Conservation (phyloP, 805 yeast genomes). For the Tetrapisispora pingtungensis region DNA sequence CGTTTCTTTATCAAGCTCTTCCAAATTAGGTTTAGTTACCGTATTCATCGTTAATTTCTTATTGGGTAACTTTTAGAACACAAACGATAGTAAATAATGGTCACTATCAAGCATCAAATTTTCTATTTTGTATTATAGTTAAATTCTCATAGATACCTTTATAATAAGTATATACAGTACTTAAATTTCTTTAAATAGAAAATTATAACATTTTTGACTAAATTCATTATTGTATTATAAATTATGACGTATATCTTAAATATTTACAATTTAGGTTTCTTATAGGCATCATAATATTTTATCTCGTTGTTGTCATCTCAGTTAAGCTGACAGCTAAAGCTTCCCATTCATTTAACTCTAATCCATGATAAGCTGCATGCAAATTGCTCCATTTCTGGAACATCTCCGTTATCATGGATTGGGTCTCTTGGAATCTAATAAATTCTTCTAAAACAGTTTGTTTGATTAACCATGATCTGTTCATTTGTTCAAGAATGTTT, state of each 20-base stretch:
- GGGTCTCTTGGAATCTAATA: slow-evolving; percentile 70
- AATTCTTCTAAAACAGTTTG: slow-evolving; percentile 69
- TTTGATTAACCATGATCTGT: slow-evolving; percentile 74
- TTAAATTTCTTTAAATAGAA: no score
- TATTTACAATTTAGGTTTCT: no score
- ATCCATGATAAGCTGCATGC: slow-evolving; percentile 47
- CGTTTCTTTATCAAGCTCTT: neutral
- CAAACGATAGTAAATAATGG: no score
- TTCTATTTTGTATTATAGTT: neutral
- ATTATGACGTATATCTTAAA: no score
- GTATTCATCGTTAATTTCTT: slow-evolving; percentile 2
- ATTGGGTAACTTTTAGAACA: slow-evolving; percentile 1
- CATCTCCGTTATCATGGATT: slow-evolving; percentile 57
- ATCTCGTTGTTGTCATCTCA: slow-evolving; percentile 37
- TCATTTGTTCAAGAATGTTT: slow-evolving; percentile 51
- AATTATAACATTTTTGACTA: no score
- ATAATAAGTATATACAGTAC: neutral
- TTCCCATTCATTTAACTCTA: slow-evolving; percentile 45
- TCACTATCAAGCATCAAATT: neutral
- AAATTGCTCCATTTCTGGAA: slow-evolving; percentile 71
- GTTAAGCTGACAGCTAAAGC: slow-evolving; percentile 33
- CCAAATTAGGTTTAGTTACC: neutral
- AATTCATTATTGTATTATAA: no score
- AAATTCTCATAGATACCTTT: neutral
- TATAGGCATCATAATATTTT: no score